Base-by-base conservation (phyloP, 2,329 filamentous ascomycete genomes). In the Colletotrichum salicis region DNA sequence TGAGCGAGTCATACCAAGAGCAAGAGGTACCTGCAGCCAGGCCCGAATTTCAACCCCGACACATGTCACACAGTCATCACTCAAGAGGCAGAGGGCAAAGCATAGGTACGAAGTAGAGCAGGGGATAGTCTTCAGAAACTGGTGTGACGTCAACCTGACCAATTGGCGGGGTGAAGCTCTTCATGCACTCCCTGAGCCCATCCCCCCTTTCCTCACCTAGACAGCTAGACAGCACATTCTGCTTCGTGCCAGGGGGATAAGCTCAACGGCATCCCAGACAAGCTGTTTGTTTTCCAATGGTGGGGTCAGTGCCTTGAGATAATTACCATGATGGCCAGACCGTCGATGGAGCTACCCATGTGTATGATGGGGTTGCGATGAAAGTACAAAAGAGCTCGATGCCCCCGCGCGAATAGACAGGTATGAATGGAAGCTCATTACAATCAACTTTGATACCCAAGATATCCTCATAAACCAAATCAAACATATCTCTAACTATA, bases 141-240 rank as follows among this genome's bases (percentile, higher is more conserved):
- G 55, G 2, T 13, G 69, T 71, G 69, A 71, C 69, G 69, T 71
- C 69, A 71, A 71, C 59, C 69, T 69, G 65, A 56, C 65, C 69
- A 64, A 69, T 69, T 56, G 59, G 64, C 33, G 24, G 52, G 24
- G 54, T 48, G 69, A 57, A 62, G 57, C 51, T 63, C 35, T 37
- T 48, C 24, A 19, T 45, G 31, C 55, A 52, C 51, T 41, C 37
- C 37, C 56, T 27, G 24, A 27, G 24, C 24, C 24, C 24, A 27
- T 45, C 48, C 33, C 45, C 29, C 45, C 41, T 62, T 55, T 61
- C 37, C 41, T 41, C 62, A 55, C 41, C 45, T 57, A 27, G 37
- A 19, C 37, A 19, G 37, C 45, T 57, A 27, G 37, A 19, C 37
- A 19, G 37, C 37, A 41, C 55, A 57, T 66, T 66, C 45, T 41